Conservation (phyloP, 2,329 filamentous ascomycete genomes). For the Colletotrichum falcatum region DNA sequence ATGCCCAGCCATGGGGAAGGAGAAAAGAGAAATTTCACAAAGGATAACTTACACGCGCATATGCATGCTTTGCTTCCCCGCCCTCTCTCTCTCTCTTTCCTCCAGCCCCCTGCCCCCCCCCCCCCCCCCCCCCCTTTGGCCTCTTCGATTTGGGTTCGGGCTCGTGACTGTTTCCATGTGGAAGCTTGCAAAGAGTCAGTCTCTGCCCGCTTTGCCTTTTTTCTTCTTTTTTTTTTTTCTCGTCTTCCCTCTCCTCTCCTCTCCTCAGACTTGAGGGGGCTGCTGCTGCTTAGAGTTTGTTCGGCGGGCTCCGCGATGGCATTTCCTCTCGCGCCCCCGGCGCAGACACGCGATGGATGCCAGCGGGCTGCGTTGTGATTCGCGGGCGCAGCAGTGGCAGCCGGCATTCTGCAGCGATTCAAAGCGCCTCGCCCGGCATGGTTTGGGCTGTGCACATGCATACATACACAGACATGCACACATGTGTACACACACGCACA, state of each 20-base stretch:
- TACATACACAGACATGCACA: neutral
- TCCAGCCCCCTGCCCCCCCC: too few relatives aligned
- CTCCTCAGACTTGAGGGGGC: neutral
- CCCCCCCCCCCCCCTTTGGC: too few relatives aligned
- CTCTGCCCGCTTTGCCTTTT: neutral
- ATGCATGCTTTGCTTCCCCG: neutral
- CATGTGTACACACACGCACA: neutral
- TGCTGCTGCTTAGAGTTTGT: neutral
- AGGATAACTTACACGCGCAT: neutral
- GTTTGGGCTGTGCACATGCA: neutral
- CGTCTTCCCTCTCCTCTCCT: too few relatives aligned
- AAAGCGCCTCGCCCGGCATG: neutral
- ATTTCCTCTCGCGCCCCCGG: neutral
- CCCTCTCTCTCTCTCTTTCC: too few relatives aligned
- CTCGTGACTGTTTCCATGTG: too few relatives aligned
- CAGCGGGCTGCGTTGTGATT: neutral
- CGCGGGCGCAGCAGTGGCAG: neutral
- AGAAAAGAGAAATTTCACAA: neutral
- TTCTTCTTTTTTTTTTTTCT: too few relatives aligned
- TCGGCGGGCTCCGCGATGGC: neutral
- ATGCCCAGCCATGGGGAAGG: neutral
- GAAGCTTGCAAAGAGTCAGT: neutral
- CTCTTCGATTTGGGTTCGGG: neutral
- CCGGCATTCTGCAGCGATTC: constrained; percentile 12
- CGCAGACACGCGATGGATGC: neutral